Evolutionary conservation across 202 grass and related monocot genomes (phyloP), one percentile per base, ranked within the genome.

Genomic region (Brachypodium distachyon): DNA sequence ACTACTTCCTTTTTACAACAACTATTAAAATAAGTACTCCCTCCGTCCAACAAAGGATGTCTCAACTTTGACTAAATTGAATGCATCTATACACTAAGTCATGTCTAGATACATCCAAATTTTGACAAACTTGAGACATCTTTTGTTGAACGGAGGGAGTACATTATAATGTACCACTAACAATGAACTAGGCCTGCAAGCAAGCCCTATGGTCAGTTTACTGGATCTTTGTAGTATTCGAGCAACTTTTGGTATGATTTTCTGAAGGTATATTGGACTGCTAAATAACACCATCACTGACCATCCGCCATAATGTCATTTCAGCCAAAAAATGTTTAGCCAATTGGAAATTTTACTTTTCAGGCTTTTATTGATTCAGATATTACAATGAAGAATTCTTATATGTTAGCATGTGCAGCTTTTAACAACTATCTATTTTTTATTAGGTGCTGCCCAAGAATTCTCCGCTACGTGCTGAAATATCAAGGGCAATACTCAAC

Each of bases 401-500:
- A n/a, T 31, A 3, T 60, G 1, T 33, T 26, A 71, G 31, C 9
- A 37, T 14, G 57, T 21, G 36, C 0, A 55, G 55, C 21, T 56
- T 18, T 11, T 52, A 50, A 48, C 17, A 46, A 14, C 23, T 12
- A 34, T 77, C 12, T 58, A 1, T 54, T 23, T 69, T 12, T 62
- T 70, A 50, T 52, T 56, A 93, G 91, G 87, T 79, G 42, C 76
- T 93, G 22, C 58, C 57, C 28, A 90, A 93, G 66, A 29, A 82
- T 3, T 90, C 84, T 0, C 63, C 91, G n/a, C n/a, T 93, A 16
- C 25, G 83, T 8, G 11, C 48, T 23, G 84, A 87, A 36, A 37
- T 93, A 4, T 87, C 84, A 29, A 79, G n/a, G 38, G 84, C 73
- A 51, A 93, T 93, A 64, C 34, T 93, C 25, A 93, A 82, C 82